Conservation (phyloP, 78 protist species). For the Guillardia theta region DNA sequence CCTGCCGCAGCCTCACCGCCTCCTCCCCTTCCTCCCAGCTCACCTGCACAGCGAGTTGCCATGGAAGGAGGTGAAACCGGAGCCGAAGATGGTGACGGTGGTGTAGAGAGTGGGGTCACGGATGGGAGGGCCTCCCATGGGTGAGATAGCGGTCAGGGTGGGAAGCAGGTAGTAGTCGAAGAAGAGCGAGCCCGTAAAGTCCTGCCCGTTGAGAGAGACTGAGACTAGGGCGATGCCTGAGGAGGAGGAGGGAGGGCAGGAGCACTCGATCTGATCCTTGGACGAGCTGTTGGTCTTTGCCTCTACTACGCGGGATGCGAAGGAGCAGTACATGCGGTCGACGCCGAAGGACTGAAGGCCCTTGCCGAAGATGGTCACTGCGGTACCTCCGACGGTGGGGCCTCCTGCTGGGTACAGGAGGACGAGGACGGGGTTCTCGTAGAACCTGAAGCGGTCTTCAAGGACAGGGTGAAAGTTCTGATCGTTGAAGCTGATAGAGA, state of each 20-base stretch:
- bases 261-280: neutral
- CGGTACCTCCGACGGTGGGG: neutral
- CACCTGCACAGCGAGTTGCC: neutral
- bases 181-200: neutral
- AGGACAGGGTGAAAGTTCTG: neutral
- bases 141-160: neutral
- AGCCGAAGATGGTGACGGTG: neutral
- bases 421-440: neutral
- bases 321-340: neutral
- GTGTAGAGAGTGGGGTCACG: neutral
- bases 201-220: neutral
- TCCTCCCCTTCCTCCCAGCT: too few relatives aligned
- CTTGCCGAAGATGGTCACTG: neutral
- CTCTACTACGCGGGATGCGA: neutral
- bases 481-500: neutral
- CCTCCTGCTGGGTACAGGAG: neutral
- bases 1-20: too few relatives aligned
- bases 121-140: neutral
- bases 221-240: neutral
- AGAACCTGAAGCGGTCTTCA: neutral
- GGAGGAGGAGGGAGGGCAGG: neutral
- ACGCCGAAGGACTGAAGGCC: neutral
- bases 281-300: neutral
- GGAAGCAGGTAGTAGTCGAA: neutral
- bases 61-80: neutral